Percentiles rank a stretch among this genome's conserved stretches.
phyloP scores from a whole-genome alignment of 2,329 filamentous ascomycete species.

The Escovopsis sp. region DNA sequence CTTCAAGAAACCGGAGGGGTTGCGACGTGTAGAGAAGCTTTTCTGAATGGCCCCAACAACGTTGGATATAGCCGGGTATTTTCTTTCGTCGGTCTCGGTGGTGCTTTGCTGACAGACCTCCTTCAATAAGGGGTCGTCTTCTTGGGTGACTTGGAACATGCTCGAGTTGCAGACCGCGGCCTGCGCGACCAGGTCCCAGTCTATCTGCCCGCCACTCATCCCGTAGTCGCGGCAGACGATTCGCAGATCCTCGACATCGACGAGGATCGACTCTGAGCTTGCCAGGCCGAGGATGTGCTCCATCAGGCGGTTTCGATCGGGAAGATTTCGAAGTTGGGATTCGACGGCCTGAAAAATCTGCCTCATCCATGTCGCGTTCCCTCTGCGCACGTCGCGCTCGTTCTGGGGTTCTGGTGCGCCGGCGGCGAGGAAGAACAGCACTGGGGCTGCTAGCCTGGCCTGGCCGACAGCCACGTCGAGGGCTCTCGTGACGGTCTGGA shows the following conservation, averaged over 20 bases:
- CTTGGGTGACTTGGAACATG: conserved; percentile 26
- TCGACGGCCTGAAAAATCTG: conserved; percentile 20
- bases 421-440: conserved; percentile 30
- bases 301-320: conserved; percentile 15
- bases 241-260: conserved; percentile 27
- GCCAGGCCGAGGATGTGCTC: conserved; percentile 18
- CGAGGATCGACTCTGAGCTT: conserved; percentile 15
- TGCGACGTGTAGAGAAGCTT: conserved; percentile 29
- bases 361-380: conserved; percentile 24
- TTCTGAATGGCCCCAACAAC: conserved; percentile 29
- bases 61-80: conserved; percentile 12
- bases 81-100: conserved; percentile 5
- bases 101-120: conserved; percentile 19
- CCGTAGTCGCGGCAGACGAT: conserved; percentile 28
- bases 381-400: conserved; percentile 18
- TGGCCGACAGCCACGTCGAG: conserved; percentile 23
- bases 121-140: conserved; percentile 25
- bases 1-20: conserved; percentile 30
- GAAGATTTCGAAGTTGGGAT: conserved; percentile 9
- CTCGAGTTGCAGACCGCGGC: conserved; percentile 32
- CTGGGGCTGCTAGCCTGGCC: conserved; percentile 23
- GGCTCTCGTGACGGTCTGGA: conserved; percentile 26
- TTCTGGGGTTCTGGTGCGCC: conserved; percentile 11
- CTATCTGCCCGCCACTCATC: conserved; percentile 17
- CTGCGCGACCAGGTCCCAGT: conserved; percentile 29